phyloP scores from a whole-genome alignment of 176 grass and related monocot genomes.

The Thinopyrum elongatum region DNA sequence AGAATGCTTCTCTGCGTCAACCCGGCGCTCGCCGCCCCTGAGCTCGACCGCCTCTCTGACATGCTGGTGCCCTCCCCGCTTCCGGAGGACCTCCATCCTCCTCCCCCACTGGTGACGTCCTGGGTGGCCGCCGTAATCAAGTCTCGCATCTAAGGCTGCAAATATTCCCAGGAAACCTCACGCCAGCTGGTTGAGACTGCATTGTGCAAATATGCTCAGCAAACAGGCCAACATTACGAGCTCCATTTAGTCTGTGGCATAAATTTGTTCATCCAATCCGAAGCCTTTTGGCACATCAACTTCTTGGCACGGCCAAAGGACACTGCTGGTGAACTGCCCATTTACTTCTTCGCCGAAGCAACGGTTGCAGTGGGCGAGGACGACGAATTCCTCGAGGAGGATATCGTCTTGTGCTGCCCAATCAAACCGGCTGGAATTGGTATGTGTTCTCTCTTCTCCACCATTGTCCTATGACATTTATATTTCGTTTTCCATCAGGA shows the following conservation, averaged over 20 bases:
- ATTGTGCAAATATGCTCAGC: neutral
- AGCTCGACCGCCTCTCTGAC: neutral
- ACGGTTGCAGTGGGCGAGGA: neutral
- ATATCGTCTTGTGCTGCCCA: slow-evolving; percentile 7
- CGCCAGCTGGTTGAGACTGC: neutral
- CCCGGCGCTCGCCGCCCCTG: neutral
- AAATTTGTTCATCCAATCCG: neutral
- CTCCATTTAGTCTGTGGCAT: neutral
- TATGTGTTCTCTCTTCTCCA: neutral
- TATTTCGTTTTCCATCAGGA: neutral
- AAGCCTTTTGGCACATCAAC: neutral
- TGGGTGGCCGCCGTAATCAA: neutral
- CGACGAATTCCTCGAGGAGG: neutral
- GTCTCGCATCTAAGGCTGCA: neutral
- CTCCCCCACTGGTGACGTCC: neutral
- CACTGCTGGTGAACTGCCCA: neutral
- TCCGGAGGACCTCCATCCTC: neutral
- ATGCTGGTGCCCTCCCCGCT: slow-evolving; percentile 4
- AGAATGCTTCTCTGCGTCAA: neutral
- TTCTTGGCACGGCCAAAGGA: neutral
- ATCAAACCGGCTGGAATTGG: neutral
- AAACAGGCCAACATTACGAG: neutral
- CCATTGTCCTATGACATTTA: neutral
- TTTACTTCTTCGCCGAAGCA: slow-evolving; percentile 2
- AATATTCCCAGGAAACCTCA: neutral